A percentile compares a stretch with the other conserved stretches of the same genome.
These are phyloP conservation scores for Verticillium alfalfae DNA, from an alignment of 2,329 filamentous ascomycete species.

Conservation along the genomic window DNA sequence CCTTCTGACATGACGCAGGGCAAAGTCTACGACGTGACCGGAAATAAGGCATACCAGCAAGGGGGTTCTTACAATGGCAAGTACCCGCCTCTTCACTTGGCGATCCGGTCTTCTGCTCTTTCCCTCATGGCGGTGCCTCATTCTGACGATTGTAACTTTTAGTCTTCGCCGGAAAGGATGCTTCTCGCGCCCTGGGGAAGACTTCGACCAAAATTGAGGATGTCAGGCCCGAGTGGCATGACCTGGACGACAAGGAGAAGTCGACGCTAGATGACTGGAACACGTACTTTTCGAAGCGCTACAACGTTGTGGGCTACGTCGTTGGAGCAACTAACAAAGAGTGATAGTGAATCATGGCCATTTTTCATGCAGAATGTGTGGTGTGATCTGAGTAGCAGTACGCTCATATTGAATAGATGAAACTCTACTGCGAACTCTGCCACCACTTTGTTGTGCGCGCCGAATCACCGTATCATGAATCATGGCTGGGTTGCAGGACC, in stretches of 20 bases:
- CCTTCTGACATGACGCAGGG: slow-evolving; percentile 47
- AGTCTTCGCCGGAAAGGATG: slow-evolving; percentile 97
- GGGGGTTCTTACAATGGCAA: slow-evolving; percentile 81
- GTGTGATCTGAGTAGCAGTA: background rate
- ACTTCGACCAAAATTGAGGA: slow-evolving; percentile 85
- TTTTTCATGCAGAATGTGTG: background rate
- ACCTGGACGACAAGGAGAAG: slow-evolving; percentile 80
- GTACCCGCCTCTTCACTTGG: slow-evolving; percentile 15
- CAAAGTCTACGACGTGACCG: slow-evolving; percentile 88
- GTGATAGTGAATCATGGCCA: slow-evolving; percentile 12
- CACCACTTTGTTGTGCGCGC: background rate
- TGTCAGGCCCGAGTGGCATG: slow-evolving; percentile 74
- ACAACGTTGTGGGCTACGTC: slow-evolving; percentile 77
- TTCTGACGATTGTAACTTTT: background rate
- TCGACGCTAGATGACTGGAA: slow-evolving; percentile 84
- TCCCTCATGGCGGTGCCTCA: background rate
- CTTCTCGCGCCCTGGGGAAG: slow-evolving; percentile 82
- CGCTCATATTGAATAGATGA: background rate
- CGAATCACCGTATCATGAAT: background rate
- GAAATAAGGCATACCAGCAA: slow-evolving; percentile 79
- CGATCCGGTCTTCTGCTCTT: background rate
- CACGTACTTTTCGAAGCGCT: slow-evolving; percentile 94
- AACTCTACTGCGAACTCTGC: background rate
- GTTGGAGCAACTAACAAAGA: slow-evolving; percentile 55
- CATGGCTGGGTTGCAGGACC: too few species aligned